phyloP scores from a whole-genome alignment of 2,329 filamentous ascomycete species.

The Neonectria faginata region DNA sequence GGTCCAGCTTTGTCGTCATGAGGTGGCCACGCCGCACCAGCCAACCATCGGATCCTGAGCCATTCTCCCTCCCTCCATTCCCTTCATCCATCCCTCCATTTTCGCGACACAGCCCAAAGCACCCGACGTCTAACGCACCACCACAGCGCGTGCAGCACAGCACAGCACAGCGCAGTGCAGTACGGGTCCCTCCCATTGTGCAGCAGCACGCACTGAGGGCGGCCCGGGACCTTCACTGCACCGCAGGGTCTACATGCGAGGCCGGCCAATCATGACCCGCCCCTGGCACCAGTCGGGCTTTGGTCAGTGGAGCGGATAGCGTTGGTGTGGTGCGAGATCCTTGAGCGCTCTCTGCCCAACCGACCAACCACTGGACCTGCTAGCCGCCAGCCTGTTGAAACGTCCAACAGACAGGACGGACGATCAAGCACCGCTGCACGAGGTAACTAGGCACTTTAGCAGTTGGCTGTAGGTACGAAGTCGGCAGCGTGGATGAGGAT shows the following conservation, averaged over 20 bases:
- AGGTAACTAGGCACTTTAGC: background rate
- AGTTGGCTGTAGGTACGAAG: background rate
- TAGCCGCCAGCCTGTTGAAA: slow-evolving; percentile 34
- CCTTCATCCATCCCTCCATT: slow-evolving; percentile 4
- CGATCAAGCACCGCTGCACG: background rate
- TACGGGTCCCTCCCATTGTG: slow-evolving; percentile 6
- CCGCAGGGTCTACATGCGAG: slow-evolving; percentile 10
- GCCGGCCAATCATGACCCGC: slow-evolving; percentile 3
- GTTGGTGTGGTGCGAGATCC: slow-evolving; percentile 19
- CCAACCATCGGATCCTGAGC: slow-evolving; percentile 3
- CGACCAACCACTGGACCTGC: slow-evolving; percentile 35
- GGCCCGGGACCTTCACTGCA: background rate
- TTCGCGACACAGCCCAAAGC: slow-evolving; percentile 9
- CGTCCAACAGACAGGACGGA: background rate
- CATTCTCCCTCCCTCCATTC: background rate
- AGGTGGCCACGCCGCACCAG: slow-evolving; percentile 25
- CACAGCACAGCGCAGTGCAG: background rate
- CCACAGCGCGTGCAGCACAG: background rate
- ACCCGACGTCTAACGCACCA: background rate
- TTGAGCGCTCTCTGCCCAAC: slow-evolving; percentile 26
- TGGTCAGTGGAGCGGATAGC: background rate
- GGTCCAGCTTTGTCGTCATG: slow-evolving; percentile 11
- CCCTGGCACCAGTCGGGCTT: slow-evolving; percentile 6
- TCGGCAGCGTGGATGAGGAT: background rate
- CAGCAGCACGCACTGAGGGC: background rate